phyloP scores from a whole-genome alignment of 306 rosid species.

The Gastrolobium villosum region DNA sequence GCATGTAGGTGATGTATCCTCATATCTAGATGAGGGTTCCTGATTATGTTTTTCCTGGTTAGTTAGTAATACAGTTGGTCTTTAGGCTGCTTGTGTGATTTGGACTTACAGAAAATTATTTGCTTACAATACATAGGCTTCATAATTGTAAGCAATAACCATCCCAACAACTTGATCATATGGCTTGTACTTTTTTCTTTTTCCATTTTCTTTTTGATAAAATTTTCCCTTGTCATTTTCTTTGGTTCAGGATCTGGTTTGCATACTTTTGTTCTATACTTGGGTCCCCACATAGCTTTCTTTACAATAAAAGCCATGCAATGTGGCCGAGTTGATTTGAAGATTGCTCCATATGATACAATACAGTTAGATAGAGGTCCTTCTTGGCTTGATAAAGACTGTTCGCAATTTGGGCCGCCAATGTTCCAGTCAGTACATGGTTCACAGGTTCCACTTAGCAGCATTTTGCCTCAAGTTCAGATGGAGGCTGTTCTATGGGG shows the following conservation, averaged over 20 bases:
- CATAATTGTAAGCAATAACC: conserved; percentile 3
- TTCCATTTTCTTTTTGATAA: conserved; percentile 2
- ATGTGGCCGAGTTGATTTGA: conserved; percentile 97
- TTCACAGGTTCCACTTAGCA: conserved; percentile 84
- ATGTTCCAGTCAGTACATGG: conserved; percentile 67
- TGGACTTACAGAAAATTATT: conserved; percentile 25
- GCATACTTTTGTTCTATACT: conserved; percentile 97
- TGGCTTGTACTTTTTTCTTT: background rate
- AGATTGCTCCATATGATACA: conserved; percentile 94
- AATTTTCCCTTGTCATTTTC: conserved; percentile 12
- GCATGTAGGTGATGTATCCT: conserved; percentile 5
- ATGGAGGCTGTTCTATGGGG: conserved; percentile 98
- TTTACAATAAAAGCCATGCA: conserved; percentile 96
- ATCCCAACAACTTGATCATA: conserved; percentile 29
- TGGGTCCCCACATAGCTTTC: conserved; percentile 96
- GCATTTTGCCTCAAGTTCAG: conserved; percentile 90
- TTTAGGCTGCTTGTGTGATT: conserved; percentile 33
- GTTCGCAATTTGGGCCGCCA: conserved; percentile 90
- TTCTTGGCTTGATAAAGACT: conserved; percentile 93
- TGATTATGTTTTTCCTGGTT: conserved; percentile 39
- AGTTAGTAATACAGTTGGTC: conserved; percentile 19
- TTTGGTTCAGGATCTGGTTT: conserved; percentile 92
- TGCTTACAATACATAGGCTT: conserved; percentile 15
- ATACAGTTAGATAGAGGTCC: conserved; percentile 87
- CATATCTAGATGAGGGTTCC: conserved; percentile 31